Evolutionary conservation across 1,284 basidiomycete genomes (phyloP), one percentile per base, ranked within the genome.

Genomic region (Hortiboletus rubellus): DNA sequence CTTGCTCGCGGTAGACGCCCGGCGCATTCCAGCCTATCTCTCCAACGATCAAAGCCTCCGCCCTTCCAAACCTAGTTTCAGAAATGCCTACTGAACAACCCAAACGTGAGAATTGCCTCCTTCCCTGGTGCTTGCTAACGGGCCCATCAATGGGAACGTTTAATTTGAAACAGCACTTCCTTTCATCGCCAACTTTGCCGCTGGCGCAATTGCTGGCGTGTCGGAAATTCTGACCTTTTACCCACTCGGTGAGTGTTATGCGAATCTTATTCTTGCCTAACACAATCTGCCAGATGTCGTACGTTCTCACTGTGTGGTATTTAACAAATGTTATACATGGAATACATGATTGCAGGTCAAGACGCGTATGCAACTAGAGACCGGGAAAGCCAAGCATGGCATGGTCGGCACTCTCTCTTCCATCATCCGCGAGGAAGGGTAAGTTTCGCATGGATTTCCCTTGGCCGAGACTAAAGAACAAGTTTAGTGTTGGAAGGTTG

Each of bases 361-460:
- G 80, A 99, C 96, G 12, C 91, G 96, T 36, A 96, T 98, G 87
- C 97, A 99, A 74, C 81, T 99, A 30, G 91, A 94, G 73, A 91
- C 87, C 7, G 91, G 90, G 17, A 93, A 92, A 74, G 78, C 82
- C 40, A 77, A 82, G 50, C 77, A 84, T 55, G 89, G 95, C n/a
- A 85, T 98, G 70, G 76, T 98, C 14, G 91, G 92, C 50, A 89
- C 83, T 45, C 87, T 96, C 70, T 77, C 77, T 58, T 79, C 83
- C 11, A 96, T 96, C 66, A 78, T 96, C 38, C 85, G 81, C 50
- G 81, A 89, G 69, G 94, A 96, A 80, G 93, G 94, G 93, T 95
- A 64, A 65, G 86, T 71, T 44, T 49, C 40, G 22, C 38, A 18
- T 27, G 30, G 33, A 46, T 46, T 46, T 38, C 46, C 52, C 18